phyloP scores from a whole-genome alignment of 1,139 yeast genomes.

The Casaregolazyma lundiana region DNA sequence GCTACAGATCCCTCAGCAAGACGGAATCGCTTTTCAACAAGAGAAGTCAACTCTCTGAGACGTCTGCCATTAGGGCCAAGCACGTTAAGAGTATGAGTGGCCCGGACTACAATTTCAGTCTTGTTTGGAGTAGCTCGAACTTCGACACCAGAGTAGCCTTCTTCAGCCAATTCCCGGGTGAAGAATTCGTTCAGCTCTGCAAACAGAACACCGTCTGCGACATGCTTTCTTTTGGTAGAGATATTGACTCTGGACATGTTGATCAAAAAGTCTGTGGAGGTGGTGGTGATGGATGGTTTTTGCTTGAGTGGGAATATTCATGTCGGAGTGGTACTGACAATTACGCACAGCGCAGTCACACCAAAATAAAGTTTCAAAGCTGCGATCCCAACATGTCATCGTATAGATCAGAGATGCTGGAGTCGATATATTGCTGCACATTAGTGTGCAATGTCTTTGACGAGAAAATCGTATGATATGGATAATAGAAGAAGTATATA shows the following conservation, averaged over 20 bases:
- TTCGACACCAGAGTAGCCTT: slow-evolving; percentile 99
- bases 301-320: slow-evolving; percentile 4
- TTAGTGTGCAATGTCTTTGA: no score
- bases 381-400: no score
- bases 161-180: slow-evolving; percentile 99
- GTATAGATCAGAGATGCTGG: no score
- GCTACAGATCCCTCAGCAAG: slow-evolving; percentile 91
- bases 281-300: slow-evolving; percentile 6
- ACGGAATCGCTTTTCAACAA: slow-evolving; percentile 98
- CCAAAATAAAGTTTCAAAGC: no score
- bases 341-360: slow-evolving; percentile 4
- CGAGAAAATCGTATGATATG: no score
- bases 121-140: slow-evolving; percentile 98
- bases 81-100: slow-evolving; percentile 98
- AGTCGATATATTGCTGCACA: no score
- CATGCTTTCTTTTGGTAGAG: slow-evolving; percentile 48
- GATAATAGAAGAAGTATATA: no score
- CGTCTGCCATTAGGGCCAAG: slow-evolving; percentile 99
- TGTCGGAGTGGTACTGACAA: slow-evolving; percentile 4
- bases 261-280: not conserved
- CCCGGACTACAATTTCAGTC: slow-evolving; percentile 98
- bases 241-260: slow-evolving; percentile 28
- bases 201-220: slow-evolving; percentile 99
- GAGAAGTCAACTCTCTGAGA: slow-evolving; percentile 97
- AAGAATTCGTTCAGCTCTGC: slow-evolving; percentile 99